phyloP scores from a whole-genome alignment of 2,329 filamentous ascomycete species.

The Neophaeococcomyces aloes region DNA sequence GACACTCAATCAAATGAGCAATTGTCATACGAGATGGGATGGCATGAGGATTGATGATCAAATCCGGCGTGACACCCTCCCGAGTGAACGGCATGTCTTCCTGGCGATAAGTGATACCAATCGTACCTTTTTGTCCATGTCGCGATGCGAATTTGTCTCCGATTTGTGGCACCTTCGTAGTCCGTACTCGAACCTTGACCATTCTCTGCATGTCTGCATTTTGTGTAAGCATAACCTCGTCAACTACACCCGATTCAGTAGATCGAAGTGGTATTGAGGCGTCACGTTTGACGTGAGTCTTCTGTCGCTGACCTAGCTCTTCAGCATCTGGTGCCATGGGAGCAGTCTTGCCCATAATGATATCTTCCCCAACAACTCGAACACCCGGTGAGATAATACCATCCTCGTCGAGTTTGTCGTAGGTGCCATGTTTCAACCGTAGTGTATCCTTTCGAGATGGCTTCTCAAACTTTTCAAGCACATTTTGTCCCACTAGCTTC shows the following conservation, averaged over 20 bases:
- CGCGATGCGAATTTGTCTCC: conserved; percentile 98
- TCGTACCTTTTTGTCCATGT: conserved; percentile 98
- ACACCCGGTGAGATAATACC: conserved; percentile 89
- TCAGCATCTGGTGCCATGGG: conserved; percentile 87
- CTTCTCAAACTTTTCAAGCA: conserved; percentile 92
- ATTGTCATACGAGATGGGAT: conserved; percentile 99
- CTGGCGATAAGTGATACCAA: conserved; percentile 93
- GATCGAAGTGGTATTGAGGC: conserved; percentile 89
- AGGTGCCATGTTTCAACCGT: conserved; percentile 76
- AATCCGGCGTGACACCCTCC: conserved; percentile 82
- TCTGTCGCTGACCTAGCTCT: conserved; percentile 84
- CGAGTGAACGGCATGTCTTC: conserved; percentile 98
- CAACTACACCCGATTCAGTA: conserved; percentile 93
- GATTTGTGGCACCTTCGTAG: conserved; percentile 96
- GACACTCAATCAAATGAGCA: conserved; percentile 98
- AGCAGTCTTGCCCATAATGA: conserved; percentile 97
- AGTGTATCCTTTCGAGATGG: conserved; percentile 80
- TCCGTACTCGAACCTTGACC: conserved; percentile 93
- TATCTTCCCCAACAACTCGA: conserved; percentile 92
- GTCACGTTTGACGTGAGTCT: conserved; percentile 83
- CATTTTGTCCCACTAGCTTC: conserved; percentile 87
- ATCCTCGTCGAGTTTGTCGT: conserved; percentile 95
- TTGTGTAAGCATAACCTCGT: conserved; percentile 85
- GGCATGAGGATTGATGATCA: conserved; percentile 98
- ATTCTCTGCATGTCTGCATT: conserved; percentile 91